Base-by-base conservation (phyloP, 257 asterid species). In the Schizonepeta tenuifolia region DNA sequence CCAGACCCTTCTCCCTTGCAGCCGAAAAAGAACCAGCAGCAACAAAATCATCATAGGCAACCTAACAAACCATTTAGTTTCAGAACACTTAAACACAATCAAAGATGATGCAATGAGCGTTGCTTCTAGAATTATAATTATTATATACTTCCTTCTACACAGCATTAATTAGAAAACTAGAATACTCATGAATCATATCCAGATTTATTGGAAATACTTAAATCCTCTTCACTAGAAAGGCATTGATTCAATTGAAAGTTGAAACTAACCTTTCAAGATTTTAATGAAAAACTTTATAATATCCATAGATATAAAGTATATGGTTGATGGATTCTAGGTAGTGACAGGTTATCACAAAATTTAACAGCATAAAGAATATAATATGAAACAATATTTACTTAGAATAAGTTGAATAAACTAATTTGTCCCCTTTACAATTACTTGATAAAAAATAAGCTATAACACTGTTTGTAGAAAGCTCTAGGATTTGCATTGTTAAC, bases 1-100 rank as follows among this genome's bases (percentile, higher is more conserved):
- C 99, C 80, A 88, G 88, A 76, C 98, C 99, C 84, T 94, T 94
- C 81, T 94, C 99, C 81, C 99, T 86, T n/a, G 99, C 97, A 13
- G 96, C 88, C 15, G 95, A 73, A 72, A 87, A 79, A 51, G 99
- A 94, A 81, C 99, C 96, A 41, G 97, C 97, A 62, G 90, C 80
- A 65, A 94, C 95, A 84, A 88, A 94, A 85, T 91, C 99, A 75
- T 85, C 77, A 69, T 91, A 94, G 33, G 90, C 96, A 83, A 94
- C 99, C 99, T 94, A 79, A 36, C 69, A 74, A 65, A 77, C 55
- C 69, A 46, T 36, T 62, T 73, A 28, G 67, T 79, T 58, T 65
- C 15, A 73, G 28, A 67, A 56, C 10, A 21, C 67, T 58, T 21
- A 47, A 18, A 62, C 61, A 40, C 9, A 18, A 41, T 9, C n/a